phyloP scores from a whole-genome alignment of 257 asterid genomes.

The Primulina huaijiensis region DNA sequence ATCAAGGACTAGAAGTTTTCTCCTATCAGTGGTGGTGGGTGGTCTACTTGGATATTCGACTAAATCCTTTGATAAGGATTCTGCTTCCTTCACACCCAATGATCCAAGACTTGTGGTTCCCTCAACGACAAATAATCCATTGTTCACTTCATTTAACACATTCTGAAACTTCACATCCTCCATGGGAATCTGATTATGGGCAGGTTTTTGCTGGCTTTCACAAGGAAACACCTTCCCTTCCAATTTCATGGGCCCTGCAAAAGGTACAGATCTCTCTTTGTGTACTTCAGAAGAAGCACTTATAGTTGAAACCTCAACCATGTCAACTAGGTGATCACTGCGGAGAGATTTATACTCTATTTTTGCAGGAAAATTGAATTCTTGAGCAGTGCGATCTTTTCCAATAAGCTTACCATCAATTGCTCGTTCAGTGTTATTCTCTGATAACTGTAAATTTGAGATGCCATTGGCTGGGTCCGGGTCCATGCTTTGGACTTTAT shows the following conservation, averaged over 20 bases:
- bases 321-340: not conserved
- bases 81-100: not conserved
- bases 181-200: too few relatives aligned
- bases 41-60: constrained; percentile 25
- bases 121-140: too few relatives aligned
- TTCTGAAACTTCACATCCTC: too few relatives aligned
- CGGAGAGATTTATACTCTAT: constrained; percentile 17
- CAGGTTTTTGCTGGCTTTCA: too few relatives aligned
- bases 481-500: not conserved
- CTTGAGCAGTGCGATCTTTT: constrained; percentile 24
- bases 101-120: too few relatives aligned
- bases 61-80: constrained; percentile 3
- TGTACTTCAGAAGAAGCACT: too few relatives aligned
- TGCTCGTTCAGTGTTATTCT: constrained; percentile 26
- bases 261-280: too few relatives aligned
- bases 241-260: too few relatives aligned
- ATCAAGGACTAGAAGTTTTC: constrained; percentile 87
- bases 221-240: too few relatives aligned
- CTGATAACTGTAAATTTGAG: constrained; percentile 30
- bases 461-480: constrained; percentile 5
- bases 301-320: too few relatives aligned
- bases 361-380: constrained; percentile 23
- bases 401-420: constrained; percentile 13
- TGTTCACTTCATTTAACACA: too few relatives aligned
- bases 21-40: constrained; percentile 27